Evolutionary conservation across 805 yeast species (phyloP), one percentile per base, ranked within the genome.

Genomic region (Ogataea chonburiensis): DNA sequence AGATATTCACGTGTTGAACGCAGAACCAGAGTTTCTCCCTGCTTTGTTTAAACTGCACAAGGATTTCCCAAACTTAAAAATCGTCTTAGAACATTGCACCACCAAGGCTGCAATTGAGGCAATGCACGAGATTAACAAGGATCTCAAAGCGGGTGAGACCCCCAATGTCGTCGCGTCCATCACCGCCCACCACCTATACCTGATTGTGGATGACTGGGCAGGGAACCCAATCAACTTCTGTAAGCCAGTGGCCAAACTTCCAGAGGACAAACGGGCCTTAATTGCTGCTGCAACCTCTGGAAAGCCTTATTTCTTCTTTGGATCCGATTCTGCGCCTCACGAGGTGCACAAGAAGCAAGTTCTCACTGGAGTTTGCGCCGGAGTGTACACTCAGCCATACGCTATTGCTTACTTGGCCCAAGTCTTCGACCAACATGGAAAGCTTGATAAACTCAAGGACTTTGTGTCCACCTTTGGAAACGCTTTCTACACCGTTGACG

Each of bases 281-380:
- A 73, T 93, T 5, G 70, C 68, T 23, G 98, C 98, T 24, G 98
- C 97, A 2, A 80, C 85, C 7, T 79, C 93, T 1, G 98, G 98
- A 5, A 79, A 83, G 49, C 86, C 95, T 26, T 89, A 80, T 68
- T 93, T 89, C 61, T 86, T 93, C 68, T 93, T 89, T 56, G 99
- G 99, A 5, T 86, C 96, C 1, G 99, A 93, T 60, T 86, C 96
- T 15, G 99, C 99, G 19, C 99, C 98, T 17, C 98, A 93, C 60
- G 95, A 96, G 6, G 55, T 86, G 17, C 75, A 75, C 45, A 79
- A 79, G 42, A 94, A 94, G 62, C 70, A 86, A 17, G 81, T 73
- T 43, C 87, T 78, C 48, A 66, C 70, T 23, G 91, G 89, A 15
- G 97, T 91, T 12, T 87, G 97, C 53, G 99, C 99, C n/a, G 99